Conservation (phyloP, 75 land plant species). For the Adiantum capillusveneris region DNA sequence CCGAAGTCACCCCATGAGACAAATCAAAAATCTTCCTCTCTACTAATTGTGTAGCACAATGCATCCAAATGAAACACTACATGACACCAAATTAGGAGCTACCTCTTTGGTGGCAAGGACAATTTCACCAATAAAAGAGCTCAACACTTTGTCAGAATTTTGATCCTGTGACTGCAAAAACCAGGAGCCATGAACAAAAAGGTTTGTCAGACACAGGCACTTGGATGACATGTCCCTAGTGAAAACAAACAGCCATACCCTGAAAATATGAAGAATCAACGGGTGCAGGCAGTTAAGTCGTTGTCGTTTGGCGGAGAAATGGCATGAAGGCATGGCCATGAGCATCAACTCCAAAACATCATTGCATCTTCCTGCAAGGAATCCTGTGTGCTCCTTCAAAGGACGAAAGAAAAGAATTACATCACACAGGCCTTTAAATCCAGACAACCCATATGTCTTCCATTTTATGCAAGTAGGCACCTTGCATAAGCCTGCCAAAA, state of each 20-base stretch:
- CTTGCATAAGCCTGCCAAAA: conserved; percentile 67
- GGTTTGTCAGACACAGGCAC: background rate
- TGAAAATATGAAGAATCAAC: conserved; percentile 47
- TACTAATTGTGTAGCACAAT: too few relatives aligned
- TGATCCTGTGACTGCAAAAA: conserved; percentile 27
- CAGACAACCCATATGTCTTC: too few relatives aligned
- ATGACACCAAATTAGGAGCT: too few relatives aligned
- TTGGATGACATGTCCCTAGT: background rate
- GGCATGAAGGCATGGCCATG: conserved; percentile 48
- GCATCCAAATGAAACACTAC: too few relatives aligned
- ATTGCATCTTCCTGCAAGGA: conserved; percentile 43
- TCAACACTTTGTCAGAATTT: conserved; percentile 17
- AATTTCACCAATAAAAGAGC: conserved; percentile 71
- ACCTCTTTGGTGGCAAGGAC: conserved; percentile 89
- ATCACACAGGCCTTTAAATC: too few relatives aligned
- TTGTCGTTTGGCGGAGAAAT: conserved; percentile 79
- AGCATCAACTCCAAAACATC: conserved; percentile 52
- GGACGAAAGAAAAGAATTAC: background rate
- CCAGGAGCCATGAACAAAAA: background rate
- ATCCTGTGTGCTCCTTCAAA: conserved; percentile 45
- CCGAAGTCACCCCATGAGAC: too few relatives aligned
- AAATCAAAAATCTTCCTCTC: too few relatives aligned
- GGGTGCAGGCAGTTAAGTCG: conserved; percentile 73
- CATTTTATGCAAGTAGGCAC: too few relatives aligned
- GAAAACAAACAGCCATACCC: conserved; percentile 36